Evolutionary conservation across 2,329 filamentous ascomycete species (phyloP).

Genomic region (Curvularia lunata): DNA sequence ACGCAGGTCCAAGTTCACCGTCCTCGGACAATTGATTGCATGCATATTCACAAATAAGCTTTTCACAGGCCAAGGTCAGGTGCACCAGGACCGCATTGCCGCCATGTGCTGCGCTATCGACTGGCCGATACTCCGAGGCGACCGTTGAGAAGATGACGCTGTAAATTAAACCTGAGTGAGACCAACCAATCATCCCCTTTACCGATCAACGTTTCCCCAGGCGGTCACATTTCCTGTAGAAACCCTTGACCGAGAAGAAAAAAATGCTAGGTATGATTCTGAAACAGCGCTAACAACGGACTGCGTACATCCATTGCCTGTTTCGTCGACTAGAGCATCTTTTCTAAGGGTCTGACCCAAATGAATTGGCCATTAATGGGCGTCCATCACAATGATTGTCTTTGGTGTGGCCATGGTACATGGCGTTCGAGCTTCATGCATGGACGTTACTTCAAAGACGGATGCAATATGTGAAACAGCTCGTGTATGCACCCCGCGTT

Average conservation of each 20-base stretch:
- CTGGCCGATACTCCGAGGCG: conserved; percentile 1
- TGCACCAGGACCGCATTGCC: neutral
- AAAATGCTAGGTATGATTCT: conserved; percentile 12
- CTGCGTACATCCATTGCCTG: neutral
- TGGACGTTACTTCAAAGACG: neutral
- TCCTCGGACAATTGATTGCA: neutral
- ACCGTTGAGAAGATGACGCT: neutral
- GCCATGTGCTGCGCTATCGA: neutral
- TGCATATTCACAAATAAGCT: neutral
- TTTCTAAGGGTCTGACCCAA: neutral
- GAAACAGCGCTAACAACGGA: conserved; percentile 11
- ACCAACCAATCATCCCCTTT: neutral
- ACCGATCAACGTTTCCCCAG: neutral
- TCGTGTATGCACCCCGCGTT: conserved; percentile 18
- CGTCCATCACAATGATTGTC: neutral
- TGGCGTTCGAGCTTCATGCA: conserved; percentile 1
- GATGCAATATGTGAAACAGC: conserved; percentile 3
- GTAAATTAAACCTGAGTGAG: neutral
- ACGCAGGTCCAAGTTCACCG: neutral
- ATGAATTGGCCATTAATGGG: neutral
- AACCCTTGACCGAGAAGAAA: neutral
- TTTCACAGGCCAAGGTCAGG: neutral
- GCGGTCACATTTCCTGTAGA: neutral
- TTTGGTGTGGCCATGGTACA: neutral
- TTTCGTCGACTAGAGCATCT: neutral